Percentiles rank a stretch among this genome's conserved stretches.
Evolutionary conservation across 768 basidiomycete genomes (phyloP).

Genomic region (Tylopilus vinaceipallidus): DNA sequence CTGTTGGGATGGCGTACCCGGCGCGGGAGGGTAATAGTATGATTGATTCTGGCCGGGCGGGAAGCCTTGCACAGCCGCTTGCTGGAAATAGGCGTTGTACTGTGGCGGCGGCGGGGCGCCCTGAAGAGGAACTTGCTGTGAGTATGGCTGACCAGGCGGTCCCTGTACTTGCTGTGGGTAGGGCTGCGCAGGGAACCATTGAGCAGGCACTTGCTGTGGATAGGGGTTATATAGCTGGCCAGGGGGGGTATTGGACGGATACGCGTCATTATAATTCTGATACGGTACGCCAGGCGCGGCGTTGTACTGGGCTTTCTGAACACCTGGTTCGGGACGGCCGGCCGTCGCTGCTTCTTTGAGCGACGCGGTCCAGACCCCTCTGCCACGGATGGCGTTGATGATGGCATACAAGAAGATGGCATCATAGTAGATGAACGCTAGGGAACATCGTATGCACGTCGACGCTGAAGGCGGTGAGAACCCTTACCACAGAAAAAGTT

Average conservation of each 20-base stretch:
- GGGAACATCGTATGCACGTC: background rate
- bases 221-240: conserved; percentile 10
- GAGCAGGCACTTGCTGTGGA: conserved; percentile 6
- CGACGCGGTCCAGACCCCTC: conserved; percentile 23
- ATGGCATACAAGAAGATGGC: conserved; percentile 22
- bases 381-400: conserved; percentile 22
- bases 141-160: background rate
- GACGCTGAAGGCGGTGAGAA: background rate
- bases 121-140: conserved; percentile 3
- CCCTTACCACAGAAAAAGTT: conserved; percentile 26
- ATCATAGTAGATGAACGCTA: conserved; percentile 27
- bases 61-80: background rate
- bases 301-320: conserved; percentile 8
- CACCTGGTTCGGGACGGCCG: background rate
- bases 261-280: conserved; percentile 2
- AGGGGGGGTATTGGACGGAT: background rate
- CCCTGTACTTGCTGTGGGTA: no score
- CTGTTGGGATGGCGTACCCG: conserved; percentile 1
- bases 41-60: background rate
- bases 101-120: background rate
- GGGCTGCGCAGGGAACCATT: background rate
- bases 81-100: background rate
- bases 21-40: conserved; percentile 1
- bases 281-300: conserved; percentile 5
- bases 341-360: conserved; percentile 16